These are phyloP conservation scores for Colletotrichum eleusines DNA, from an alignment of 2,329 filamentous ascomycete species.

Conservation along the genomic window DNA sequence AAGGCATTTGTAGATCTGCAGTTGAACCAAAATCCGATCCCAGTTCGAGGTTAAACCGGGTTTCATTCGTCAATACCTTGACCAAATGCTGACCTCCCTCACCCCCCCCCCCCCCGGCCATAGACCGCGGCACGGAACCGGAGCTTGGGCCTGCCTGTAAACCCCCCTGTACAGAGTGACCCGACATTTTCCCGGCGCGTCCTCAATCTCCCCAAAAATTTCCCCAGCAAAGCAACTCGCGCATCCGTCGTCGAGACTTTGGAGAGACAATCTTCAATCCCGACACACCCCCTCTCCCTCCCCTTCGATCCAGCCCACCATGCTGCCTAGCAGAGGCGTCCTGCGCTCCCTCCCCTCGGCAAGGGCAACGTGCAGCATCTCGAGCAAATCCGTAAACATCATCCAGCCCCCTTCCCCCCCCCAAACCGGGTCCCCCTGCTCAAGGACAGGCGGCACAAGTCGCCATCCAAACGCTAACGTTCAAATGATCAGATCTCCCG, in stretches of 20 bases:
- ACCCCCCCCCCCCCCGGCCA: background rate
- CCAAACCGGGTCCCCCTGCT: no score
- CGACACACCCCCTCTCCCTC: slow-evolving; percentile 41
- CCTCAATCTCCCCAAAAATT: slow-evolving; percentile 47
- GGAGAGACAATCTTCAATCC: slow-evolving; percentile 23
- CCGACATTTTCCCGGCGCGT: slow-evolving; percentile 54
- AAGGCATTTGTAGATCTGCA: background rate
- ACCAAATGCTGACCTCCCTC: slow-evolving; percentile 10
- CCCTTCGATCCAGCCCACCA: slow-evolving; percentile 46
- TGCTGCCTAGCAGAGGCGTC: slow-evolving; percentile 61
- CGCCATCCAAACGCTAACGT: slow-evolving; percentile 15
- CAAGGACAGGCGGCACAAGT: background rate
- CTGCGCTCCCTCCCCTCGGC: slow-evolving; percentile 54
- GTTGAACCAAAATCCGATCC: background rate
- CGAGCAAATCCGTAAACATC: slow-evolving; percentile 48
- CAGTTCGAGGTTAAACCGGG: background rate
- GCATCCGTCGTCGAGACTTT: slow-evolving; percentile 10
- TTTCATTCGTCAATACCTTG: background rate
- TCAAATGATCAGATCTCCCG: slow-evolving; percentile 40
- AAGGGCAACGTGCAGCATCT: slow-evolving; percentile 46
- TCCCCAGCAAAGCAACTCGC: slow-evolving; percentile 36
- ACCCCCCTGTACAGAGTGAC: slow-evolving; percentile 1
- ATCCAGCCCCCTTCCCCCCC: background rate
- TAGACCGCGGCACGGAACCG: slow-evolving; percentile 20
- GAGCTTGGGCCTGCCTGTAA: slow-evolving; percentile 33